Conservation (phyloP, 495 filamentous ascomycete species). For the Durotheca rogersii region DNA sequence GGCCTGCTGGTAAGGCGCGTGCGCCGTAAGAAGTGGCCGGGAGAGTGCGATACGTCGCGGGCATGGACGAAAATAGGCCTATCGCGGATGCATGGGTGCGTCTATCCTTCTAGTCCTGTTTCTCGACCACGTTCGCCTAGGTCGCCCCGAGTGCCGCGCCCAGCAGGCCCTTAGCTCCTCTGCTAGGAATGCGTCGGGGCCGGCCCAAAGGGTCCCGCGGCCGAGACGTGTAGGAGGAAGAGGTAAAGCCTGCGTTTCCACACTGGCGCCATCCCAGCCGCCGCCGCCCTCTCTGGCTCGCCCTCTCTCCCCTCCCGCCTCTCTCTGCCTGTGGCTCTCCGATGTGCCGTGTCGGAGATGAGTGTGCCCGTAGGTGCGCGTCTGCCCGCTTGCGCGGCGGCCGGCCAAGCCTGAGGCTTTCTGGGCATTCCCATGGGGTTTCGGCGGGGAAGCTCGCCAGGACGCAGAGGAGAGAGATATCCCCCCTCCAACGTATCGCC, state of each 20-base stretch:
- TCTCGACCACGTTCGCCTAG: not conserved
- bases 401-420: slow-evolving; percentile 7
- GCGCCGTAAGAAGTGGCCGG: not conserved
- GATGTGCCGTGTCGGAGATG: no score
- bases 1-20: slow-evolving; percentile 16
- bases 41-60: no score
- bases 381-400: no score
- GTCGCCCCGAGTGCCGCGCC: not conserved
- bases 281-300: no score
- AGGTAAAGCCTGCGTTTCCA: not conserved
- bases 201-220: slow-evolving; percentile 27
- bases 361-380: no score
- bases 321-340: no score
- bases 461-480: no score
- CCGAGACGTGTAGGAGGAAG: slow-evolving; percentile 1
- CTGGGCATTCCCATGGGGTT: slow-evolving; percentile 9
- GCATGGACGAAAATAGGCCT: no score
- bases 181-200: not conserved
- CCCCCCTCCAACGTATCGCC: slow-evolving; percentile 7
- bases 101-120: slow-evolving; percentile 3
- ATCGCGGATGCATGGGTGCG: not conserved
- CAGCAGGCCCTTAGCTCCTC: not conserved
- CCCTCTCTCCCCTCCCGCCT: no score
- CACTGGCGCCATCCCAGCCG: no score
- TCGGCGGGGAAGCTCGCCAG: slow-evolving; percentile 11